These are phyloP conservation scores for Obba rivulosa DNA, from an alignment of 768 basidiomycete species.

Conservation along the genomic window DNA sequence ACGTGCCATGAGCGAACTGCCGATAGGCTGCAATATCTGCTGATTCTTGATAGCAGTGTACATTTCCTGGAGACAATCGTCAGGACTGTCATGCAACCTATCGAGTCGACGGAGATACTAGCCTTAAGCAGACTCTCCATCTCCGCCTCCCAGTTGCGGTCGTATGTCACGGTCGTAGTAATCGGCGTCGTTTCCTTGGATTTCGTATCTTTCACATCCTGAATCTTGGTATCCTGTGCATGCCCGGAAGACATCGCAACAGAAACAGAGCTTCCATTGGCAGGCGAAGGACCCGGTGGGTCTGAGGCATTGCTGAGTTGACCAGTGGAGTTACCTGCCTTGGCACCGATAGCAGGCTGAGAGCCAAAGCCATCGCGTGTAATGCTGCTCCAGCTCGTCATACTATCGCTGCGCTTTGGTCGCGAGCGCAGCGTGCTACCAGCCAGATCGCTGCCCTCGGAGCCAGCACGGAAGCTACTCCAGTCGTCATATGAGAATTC, in stretches of 20 bases:
- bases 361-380: conserved; percentile 7
- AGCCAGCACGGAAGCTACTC: conserved; percentile 52
- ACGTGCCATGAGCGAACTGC: conserved; percentile 35
- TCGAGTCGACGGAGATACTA: conserved; percentile 7
- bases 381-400: conserved; percentile 80
- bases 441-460: conserved; percentile 51
- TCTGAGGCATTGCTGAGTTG: conserved; percentile 20
- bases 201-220: conserved; percentile 30
- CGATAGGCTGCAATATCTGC: conserved; percentile 82
- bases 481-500: conserved; percentile 66
- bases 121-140: conserved; percentile 88
- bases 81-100: neutral
- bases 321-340: conserved; percentile 17
- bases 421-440: conserved; percentile 33
- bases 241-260: conserved; percentile 45
- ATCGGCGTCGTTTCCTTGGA: conserved; percentile 2
- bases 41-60: conserved; percentile 88
- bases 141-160: conserved; percentile 77
- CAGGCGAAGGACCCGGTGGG: conserved; percentile 27
- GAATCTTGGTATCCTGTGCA: conserved; percentile 15
- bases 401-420: conserved; percentile 75
- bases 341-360: neutral
- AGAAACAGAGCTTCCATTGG: conserved; percentile 62
- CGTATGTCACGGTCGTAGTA: conserved; percentile 39
- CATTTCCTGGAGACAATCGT: conserved; percentile 63